Percentiles rank a stretch among this genome's conserved stretches.
phyloP scores from a whole-genome alignment of 257 asterid genomes.

The Solanum virginianum region DNA sequence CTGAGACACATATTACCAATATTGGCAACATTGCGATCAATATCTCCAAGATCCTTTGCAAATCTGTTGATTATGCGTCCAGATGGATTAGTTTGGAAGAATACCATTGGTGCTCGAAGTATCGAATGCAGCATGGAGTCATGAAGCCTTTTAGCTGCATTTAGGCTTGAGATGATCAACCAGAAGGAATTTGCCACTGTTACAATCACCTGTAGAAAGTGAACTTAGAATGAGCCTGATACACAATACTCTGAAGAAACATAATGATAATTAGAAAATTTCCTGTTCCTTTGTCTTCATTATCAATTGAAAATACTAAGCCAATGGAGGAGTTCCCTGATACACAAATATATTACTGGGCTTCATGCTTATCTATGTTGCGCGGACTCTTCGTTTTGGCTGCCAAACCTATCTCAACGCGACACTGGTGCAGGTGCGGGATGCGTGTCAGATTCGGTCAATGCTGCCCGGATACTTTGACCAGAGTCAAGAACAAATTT shows the following conservation, averaged over 20 bases:
- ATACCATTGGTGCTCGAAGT: slow-evolving; percentile 78
- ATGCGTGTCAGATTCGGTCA: too few relatives aligned
- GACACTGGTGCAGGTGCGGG: too few relatives aligned
- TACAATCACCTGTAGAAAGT: slow-evolving; percentile 53
- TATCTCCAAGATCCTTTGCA: slow-evolving; percentile 59
- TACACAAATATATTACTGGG: neutral
- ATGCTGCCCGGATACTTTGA: too few relatives aligned
- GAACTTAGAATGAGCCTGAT: neutral
- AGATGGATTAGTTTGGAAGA: slow-evolving; percentile 77
- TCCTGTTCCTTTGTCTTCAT: neutral
- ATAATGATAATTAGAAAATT: neutral
- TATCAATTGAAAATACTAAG: neutral
- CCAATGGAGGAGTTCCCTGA: neutral
- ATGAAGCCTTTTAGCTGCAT: slow-evolving; percentile 63
- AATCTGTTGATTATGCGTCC: slow-evolving; percentile 81
- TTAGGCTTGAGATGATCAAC: slow-evolving; percentile 63
- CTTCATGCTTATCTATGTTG: neutral
- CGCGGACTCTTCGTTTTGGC: too few relatives aligned
- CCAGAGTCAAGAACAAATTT: too few relatives aligned
- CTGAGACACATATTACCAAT: slow-evolving; percentile 36
- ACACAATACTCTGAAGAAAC: neutral
- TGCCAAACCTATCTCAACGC: too few relatives aligned
- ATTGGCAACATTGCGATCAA: slow-evolving; percentile 60
- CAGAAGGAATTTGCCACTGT: slow-evolving; percentile 68
- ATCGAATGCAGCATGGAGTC: slow-evolving; percentile 58